Evolutionary conservation across 1,284 basidiomycete species (phyloP), one percentile per base, ranked within the genome.

Genomic region (Cryptococcus amylolentus): DNA sequence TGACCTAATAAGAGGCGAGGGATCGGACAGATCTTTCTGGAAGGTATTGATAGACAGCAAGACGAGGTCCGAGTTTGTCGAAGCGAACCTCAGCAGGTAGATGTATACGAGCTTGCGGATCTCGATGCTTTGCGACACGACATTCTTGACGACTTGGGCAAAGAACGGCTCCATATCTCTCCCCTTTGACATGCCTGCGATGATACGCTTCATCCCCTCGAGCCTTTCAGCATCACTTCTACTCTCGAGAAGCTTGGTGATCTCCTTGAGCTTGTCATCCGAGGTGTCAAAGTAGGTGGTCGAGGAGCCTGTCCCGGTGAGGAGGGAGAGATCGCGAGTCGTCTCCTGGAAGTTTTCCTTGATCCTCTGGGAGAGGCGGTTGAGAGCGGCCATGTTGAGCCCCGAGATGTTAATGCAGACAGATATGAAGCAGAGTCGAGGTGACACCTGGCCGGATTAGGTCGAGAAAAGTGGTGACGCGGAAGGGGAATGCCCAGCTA

Each of bases 11-110:
- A 98, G 84, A 0, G 96, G 95, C 58, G 88, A 96, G 8, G 86
- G 81, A 70, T 98, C 95, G 2, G 87, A 86, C 18, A 98, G 81
- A 78, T 99, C 96, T 74, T 93, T 92, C 77, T 99, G 96, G 73
- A 98, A 98, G 10, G 95, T 96, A 79, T 99, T 99, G 81, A 99
- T 96, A 6, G 93, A 95, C 26, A 99, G 82, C 39, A 99, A 80
- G 0, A 96, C 89, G 52, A 98, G 85, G 77, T 98, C 96, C 8
- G 95, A 94, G 69, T 94, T 91, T 49, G 87, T 85, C 49, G 89
- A 86, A 45, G 95, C 93, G 77, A 96, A 95, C 60, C 92, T 87
- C 41, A 98, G 80, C 60, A 98, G 86, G 78, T 95, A 97, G 65
- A 98, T 95, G 77, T 98, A 98, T 45, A 98, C 94, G 55, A 98